Conservation (phyloP, 169 alveolate species). For the Amoebophrya sp. region DNA sequence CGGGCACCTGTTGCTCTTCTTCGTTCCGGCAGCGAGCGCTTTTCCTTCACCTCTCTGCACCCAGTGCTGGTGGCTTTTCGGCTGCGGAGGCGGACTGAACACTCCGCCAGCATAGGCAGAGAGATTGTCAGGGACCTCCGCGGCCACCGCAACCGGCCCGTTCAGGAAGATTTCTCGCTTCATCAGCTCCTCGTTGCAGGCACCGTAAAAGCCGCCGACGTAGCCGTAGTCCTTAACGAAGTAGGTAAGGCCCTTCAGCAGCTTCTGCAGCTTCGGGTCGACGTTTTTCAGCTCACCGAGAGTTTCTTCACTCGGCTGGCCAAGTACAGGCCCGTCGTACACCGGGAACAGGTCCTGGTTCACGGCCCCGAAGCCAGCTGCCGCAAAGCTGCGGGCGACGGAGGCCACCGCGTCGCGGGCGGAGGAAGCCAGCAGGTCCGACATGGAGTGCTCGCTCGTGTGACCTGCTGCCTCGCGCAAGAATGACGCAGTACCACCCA, state of each 20-base stretch:
- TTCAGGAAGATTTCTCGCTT: not conserved
- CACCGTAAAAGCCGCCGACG: not conserved
- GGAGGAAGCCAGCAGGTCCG: too few species aligned
- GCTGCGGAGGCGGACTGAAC: not conserved
- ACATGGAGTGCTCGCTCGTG: too few species aligned
- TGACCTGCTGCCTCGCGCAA: too few species aligned
- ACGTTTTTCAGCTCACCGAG: not conserved
- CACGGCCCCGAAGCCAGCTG: too few species aligned
- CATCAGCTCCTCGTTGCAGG: not conserved
- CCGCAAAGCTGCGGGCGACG: too few species aligned
- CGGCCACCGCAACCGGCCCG: not conserved
- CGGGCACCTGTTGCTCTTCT: not conserved
- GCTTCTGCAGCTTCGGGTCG: not conserved
- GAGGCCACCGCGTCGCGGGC: too few species aligned
- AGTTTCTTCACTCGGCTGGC: not conserved
- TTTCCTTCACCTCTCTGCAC: too few species aligned
- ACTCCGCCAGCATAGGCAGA: not conserved
- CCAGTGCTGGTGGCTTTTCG: not conserved
- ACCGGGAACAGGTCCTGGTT: not conserved
- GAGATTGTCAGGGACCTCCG: not conserved
- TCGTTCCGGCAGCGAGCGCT: not conserved
- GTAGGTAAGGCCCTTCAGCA: not conserved
- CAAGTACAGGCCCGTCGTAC: not conserved
- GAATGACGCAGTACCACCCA: too few species aligned
- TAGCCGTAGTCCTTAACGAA: conserved; percentile 2